A percentile compares a stretch with the other conserved stretches of the same genome.
Conservation (phyloP, 176 grass and related monocot species). For the Cenchrus purpureus region DNA sequence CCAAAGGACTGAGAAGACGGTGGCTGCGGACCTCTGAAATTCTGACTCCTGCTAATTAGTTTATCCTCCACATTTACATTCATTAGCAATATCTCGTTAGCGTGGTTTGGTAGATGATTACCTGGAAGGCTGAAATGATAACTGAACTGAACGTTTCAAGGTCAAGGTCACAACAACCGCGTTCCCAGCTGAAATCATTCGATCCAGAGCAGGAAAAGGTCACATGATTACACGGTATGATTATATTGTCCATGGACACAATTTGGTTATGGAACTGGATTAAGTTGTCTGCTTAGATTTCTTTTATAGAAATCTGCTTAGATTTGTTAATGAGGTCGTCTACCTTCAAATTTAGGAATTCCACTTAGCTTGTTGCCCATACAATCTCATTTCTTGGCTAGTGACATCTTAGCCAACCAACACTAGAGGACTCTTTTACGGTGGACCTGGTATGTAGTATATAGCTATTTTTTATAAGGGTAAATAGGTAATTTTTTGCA, state of each 20-base stretch:
- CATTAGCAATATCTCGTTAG: slow-evolving; percentile 12
- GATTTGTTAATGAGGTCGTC: background rate
- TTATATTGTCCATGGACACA: slow-evolving; percentile 3
- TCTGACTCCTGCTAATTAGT: background rate
- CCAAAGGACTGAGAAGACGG: slow-evolving; percentile 20
- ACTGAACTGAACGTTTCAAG: slow-evolving; percentile 39
- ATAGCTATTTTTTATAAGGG: too few relatives aligned
- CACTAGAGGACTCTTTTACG: background rate
- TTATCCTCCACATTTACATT: background rate
- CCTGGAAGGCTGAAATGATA: slow-evolving; percentile 12
- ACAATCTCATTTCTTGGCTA: background rate
- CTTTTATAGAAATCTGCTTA: too few relatives aligned
- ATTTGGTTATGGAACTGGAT: background rate
- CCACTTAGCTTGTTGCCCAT: background rate
- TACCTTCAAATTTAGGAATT: background rate
- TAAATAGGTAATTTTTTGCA: too few relatives aligned
- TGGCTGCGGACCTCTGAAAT: background rate
- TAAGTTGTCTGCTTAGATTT: background rate
- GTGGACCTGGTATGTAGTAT: too few relatives aligned
- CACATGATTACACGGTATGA: background rate
- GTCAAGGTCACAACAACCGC: slow-evolving; percentile 44
- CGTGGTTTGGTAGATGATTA: slow-evolving; percentile 10
- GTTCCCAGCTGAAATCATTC: background rate
- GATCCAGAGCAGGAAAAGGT: slow-evolving; percentile 22
- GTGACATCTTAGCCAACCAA: slow-evolving; percentile 1